These are phyloP conservation scores for Acanthamoeba polyphaga DNA, from an alignment of 208 protist species.

Conservation along the genomic window DNA sequence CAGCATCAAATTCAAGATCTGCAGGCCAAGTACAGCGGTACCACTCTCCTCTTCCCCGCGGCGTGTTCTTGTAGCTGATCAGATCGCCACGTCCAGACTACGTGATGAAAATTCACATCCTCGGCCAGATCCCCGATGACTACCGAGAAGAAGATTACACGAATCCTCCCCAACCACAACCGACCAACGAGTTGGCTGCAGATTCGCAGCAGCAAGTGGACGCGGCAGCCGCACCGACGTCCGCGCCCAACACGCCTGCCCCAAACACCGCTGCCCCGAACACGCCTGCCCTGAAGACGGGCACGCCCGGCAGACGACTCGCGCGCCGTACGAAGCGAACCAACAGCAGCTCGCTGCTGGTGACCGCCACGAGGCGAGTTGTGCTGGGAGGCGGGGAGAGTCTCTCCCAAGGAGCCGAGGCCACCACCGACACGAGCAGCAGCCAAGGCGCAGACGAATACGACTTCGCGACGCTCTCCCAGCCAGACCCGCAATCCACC, in stretches of 20 bases:
- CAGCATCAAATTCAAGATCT: constrained; percentile 18
- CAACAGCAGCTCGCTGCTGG: neutral
- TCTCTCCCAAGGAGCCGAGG: neutral
- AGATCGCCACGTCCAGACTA: neutral
- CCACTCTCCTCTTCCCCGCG: neutral
- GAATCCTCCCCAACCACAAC: neutral
- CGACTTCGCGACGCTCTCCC: too few relatives aligned
- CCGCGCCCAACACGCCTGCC: neutral
- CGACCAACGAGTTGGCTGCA: neutral
- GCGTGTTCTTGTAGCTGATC: too few relatives aligned
- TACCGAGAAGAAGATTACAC: constrained; percentile 8
- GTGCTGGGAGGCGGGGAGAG: neutral
- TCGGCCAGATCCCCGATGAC: neutral
- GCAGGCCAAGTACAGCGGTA: constrained; percentile 45
- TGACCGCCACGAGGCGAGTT: neutral
- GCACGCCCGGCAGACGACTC: neutral
- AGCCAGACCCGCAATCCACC: too few relatives aligned
- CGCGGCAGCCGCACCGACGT: too few relatives aligned
- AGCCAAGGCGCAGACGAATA: too few relatives aligned
- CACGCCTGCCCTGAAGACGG: neutral
- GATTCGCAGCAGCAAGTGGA: too few relatives aligned
- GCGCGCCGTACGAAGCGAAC: neutral
- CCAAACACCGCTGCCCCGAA: too few relatives aligned
- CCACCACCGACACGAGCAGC: neutral
- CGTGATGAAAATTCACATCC: constrained; percentile 1